phyloP scores from a whole-genome alignment of 1,139 yeast genomes.

The Suhomyces panamericanus region DNA sequence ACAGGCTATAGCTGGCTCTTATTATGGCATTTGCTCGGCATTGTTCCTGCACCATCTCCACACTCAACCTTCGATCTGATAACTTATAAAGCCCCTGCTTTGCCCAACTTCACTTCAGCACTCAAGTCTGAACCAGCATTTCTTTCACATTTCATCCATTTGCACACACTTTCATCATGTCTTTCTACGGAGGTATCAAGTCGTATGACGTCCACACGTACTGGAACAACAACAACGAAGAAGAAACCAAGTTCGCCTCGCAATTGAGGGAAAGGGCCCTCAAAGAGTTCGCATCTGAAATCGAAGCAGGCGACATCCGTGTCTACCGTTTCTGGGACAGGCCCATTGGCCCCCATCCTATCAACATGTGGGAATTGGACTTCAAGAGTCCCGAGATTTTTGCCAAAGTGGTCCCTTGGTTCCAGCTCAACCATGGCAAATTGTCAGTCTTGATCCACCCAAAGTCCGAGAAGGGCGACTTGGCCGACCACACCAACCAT shows the following conservation, averaged over 20 bases:
- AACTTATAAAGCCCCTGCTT: background rate
- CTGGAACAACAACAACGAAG: slow-evolving; percentile 41
- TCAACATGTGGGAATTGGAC: slow-evolving; percentile 46
- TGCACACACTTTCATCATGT: slow-evolving; percentile 8
- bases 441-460: slow-evolving; percentile 59
- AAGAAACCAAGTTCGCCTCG: slow-evolving; percentile 37
- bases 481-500: slow-evolving; percentile 49
- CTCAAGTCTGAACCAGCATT: too few species aligned
- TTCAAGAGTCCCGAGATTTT: slow-evolving; percentile 35
- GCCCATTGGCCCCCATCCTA: slow-evolving; percentile 61
- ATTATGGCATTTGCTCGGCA: background rate
- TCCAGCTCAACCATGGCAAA: slow-evolving; percentile 51
- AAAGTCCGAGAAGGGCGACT: slow-evolving; percentile 40
- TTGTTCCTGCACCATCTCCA: background rate
- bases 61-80: background rate
- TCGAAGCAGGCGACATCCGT: slow-evolving; percentile 43
- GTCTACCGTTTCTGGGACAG: slow-evolving; percentile 49
- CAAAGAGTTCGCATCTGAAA: slow-evolving; percentile 46
- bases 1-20: background rate
- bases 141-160: background rate
- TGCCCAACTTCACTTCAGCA: background rate
- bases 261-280: slow-evolving; percentile 43
- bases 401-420: slow-evolving; percentile 29
- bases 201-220: slow-evolving; percentile 60
- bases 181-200: slow-evolving; percentile 33